Conservation (phyloP, 2,329 filamentous ascomycete species). For the Colletotrichum lupini region DNA sequence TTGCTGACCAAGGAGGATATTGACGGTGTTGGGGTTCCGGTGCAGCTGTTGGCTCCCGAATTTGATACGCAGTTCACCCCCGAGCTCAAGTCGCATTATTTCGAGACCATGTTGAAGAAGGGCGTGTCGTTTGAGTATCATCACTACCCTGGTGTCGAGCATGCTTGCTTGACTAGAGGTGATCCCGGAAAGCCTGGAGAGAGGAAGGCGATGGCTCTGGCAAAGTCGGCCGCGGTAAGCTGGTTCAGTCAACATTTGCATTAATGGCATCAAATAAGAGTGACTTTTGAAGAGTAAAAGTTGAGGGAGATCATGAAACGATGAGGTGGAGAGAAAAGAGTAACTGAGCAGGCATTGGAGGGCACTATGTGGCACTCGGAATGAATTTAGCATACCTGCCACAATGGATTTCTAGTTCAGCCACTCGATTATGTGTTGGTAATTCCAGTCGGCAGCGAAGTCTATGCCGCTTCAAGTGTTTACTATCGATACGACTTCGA, state of each 20-base stretch:
- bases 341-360: too few relatives aligned
- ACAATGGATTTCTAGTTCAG: too few relatives aligned
- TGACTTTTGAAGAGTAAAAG: too few relatives aligned
- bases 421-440: too few relatives aligned
- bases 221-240: constrained; percentile 53
- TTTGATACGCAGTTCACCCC: constrained; percentile 51
- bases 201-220: constrained; percentile 53
- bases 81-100: constrained; percentile 55
- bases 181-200: constrained; percentile 49
- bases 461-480: too few relatives aligned
- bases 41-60: constrained; percentile 64
- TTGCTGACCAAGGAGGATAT: constrained; percentile 57
- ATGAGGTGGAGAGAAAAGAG: too few relatives aligned
- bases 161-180: constrained; percentile 54
- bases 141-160: constrained; percentile 56
- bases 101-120: constrained; percentile 47
- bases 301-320: too few relatives aligned
- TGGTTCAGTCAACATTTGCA: constrained; percentile 48
- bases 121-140: constrained; percentile 56
- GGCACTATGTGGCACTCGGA: too few relatives aligned
- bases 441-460: too few relatives aligned
- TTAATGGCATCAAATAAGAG: not conserved
- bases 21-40: constrained; percentile 55
- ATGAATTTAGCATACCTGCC: fast-evolving
- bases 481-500: too few relatives aligned